Conservation (phyloP, 1,139 yeast genomes). For the Blastobotrys malaysiensis region DNA sequence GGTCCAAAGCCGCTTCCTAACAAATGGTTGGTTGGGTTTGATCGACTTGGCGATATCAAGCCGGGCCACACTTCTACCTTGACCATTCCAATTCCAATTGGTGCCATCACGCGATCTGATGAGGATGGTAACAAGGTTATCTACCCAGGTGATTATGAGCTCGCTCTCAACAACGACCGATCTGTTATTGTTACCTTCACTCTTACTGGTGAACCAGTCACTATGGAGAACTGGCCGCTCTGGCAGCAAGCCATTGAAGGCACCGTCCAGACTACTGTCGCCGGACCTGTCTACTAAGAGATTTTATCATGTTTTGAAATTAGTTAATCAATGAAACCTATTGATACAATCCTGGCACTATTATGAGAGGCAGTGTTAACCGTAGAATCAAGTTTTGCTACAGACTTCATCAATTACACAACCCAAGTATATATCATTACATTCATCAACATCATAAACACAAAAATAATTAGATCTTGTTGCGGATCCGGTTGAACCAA, state of each 20-base stretch:
- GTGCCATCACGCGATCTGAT: constrained; percentile 12
- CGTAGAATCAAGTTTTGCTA: too few relatives aligned
- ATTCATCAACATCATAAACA: neutral
- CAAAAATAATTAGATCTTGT: neutral
- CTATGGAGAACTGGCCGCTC: neutral
- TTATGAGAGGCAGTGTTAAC: too few relatives aligned
- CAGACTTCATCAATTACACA: too few relatives aligned
- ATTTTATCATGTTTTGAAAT: too few relatives aligned
- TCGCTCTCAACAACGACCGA: neutral
- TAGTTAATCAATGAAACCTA: too few relatives aligned
- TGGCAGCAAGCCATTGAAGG: neutral
- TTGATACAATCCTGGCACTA: too few relatives aligned
- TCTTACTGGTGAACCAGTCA: neutral
- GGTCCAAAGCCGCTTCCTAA: constrained; percentile 17
- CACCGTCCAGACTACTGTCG: neutral
- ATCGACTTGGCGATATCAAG: constrained; percentile 7
- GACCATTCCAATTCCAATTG: constrained; percentile 8
- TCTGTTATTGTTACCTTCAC: neutral
- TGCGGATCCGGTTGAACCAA: neutral
- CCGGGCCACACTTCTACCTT: constrained; percentile 11
- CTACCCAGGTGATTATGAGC: constrained; percentile 15
- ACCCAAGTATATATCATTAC: too few relatives aligned
- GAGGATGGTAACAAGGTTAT: constrained; percentile 13
- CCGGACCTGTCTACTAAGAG: neutral
- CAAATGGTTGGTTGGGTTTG: constrained; percentile 14